Evolutionary conservation across 129 eudicot genomes (phyloP).

Genomic region (Arctium lappa): DNA sequence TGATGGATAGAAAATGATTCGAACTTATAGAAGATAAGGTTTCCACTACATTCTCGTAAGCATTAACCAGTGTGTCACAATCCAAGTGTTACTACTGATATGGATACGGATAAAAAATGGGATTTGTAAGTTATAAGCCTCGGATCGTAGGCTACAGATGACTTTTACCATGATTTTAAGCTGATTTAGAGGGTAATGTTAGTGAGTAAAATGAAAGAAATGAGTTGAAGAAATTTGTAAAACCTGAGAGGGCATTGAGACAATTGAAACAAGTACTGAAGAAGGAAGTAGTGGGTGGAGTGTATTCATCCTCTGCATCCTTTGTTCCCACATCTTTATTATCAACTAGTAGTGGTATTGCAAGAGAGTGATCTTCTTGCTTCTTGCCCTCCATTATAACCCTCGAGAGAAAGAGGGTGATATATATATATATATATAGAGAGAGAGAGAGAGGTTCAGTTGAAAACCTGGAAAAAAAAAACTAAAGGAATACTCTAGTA

Average conservation of each 20-base stretch:
- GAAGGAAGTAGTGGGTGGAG: conserved; percentile 38
- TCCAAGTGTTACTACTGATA: no score
- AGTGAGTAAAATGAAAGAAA: not conserved
- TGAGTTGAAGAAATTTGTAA: not conserved
- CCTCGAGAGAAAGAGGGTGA: not conserved
- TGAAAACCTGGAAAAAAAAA: no score
- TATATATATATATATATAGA: not conserved
- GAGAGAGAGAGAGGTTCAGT: no score
- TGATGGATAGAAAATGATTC: no score
- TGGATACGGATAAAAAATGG: no score
- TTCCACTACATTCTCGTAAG: no score
- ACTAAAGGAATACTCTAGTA: no score
- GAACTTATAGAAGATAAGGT: no score
- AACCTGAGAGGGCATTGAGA: conserved; percentile 78
- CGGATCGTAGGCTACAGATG: no score
- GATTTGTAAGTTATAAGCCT: no score
- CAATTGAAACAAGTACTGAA: conserved; percentile 72
- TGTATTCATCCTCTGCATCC: conserved; percentile 16
- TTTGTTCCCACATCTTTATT: conserved; percentile 12
- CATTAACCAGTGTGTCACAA: no score
- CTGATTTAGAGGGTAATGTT: not conserved
- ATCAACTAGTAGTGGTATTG: conserved; percentile 24
- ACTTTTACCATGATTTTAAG: not conserved
- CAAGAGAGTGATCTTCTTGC: conserved; percentile 26
- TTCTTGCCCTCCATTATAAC: conserved; percentile 21